phyloP scores from a whole-genome alignment of 2,329 filamentous ascomycete species.

The Fusarium longipes region DNA sequence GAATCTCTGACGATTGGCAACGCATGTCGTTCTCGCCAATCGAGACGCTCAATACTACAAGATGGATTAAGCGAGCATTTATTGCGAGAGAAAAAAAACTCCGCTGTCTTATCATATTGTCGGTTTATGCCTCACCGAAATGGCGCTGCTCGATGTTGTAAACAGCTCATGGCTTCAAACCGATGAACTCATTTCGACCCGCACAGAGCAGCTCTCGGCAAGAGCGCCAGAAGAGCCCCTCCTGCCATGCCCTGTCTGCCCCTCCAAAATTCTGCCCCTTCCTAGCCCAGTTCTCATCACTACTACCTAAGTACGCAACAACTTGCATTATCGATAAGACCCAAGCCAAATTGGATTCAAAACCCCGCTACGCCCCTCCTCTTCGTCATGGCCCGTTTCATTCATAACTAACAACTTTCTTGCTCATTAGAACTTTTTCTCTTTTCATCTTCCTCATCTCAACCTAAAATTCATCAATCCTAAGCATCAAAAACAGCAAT shows the following conservation, averaged over 20 bases:
- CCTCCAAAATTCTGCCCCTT: constrained; percentile 26
- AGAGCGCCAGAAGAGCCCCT: constrained; percentile 30
- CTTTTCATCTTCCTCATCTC: constrained; percentile 28
- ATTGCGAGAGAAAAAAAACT: constrained; percentile 30
- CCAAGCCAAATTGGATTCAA: constrained; percentile 35
- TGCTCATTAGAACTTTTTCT: constrained; percentile 40
- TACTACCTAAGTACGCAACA: not conserved
- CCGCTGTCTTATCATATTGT: constrained; percentile 36
- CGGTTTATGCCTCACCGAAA: constrained; percentile 42
- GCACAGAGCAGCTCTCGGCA: constrained; percentile 38
- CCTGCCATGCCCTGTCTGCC: constrained; percentile 31
- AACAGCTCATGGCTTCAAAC: constrained; percentile 40
- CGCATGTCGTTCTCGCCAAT: constrained; percentile 36
- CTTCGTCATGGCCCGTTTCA: constrained; percentile 38
- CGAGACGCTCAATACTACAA: constrained; percentile 35
- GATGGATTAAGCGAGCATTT: constrained; percentile 33
- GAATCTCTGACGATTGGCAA: constrained; percentile 28
- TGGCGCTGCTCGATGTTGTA: constrained; percentile 37
- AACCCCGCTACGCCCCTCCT: constrained; percentile 43
- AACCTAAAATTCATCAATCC: constrained; percentile 30
- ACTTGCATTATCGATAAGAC: constrained; percentile 44
- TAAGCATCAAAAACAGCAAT: constrained; percentile 45
- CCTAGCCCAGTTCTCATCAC: constrained; percentile 7
- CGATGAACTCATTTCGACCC: constrained; percentile 42
- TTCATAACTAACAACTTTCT: constrained; percentile 43